Evolutionary conservation across 176 grass and related monocot genomes (phyloP).

Genomic region (Pontederia crassipes): DNA sequence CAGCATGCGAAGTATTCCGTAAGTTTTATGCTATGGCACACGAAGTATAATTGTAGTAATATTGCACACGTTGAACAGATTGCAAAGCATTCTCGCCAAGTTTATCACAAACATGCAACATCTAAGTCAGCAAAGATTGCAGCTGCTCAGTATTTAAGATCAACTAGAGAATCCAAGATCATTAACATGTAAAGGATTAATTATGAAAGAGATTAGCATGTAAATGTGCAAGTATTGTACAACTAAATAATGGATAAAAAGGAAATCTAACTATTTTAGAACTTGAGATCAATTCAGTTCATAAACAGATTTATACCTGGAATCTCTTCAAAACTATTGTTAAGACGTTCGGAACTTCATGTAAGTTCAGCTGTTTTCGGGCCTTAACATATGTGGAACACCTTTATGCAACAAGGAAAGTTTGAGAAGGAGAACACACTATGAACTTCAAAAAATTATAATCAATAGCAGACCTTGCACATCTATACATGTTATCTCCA

Average conservation of each 20-base stretch:
- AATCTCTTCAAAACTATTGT: slow-evolving; percentile 99
- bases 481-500: slow-evolving; percentile 99
- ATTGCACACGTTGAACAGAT: too few species aligned
- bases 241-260: slow-evolving; percentile 1
- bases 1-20: too few species aligned
- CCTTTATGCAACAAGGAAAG: slow-evolving; percentile 26
- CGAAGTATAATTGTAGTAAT: too few species aligned
- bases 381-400: slow-evolving; percentile 93
- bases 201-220: background rate
- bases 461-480: slow-evolving; percentile 50
- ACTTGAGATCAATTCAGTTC: slow-evolving; percentile 9
- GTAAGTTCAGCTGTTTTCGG: slow-evolving; percentile 81
- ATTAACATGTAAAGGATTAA: background rate
- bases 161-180: too few species aligned
- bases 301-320: slow-evolving; percentile 33
- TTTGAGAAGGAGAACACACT: slow-evolving; percentile 1
- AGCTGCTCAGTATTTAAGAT: too few species aligned
- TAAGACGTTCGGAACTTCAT: slow-evolving; percentile 99
- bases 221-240: background rate
- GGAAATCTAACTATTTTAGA: slow-evolving; percentile 18
- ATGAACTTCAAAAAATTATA: background rate
- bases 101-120: too few species aligned
- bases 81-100: too few species aligned
- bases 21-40: too few species aligned
- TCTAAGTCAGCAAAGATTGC: too few species aligned